Evolutionary conservation across 176 grass and related monocot genomes (phyloP), one percentile per base, ranked within the genome.

Genomic region (Metroxylon sagu): DNA sequence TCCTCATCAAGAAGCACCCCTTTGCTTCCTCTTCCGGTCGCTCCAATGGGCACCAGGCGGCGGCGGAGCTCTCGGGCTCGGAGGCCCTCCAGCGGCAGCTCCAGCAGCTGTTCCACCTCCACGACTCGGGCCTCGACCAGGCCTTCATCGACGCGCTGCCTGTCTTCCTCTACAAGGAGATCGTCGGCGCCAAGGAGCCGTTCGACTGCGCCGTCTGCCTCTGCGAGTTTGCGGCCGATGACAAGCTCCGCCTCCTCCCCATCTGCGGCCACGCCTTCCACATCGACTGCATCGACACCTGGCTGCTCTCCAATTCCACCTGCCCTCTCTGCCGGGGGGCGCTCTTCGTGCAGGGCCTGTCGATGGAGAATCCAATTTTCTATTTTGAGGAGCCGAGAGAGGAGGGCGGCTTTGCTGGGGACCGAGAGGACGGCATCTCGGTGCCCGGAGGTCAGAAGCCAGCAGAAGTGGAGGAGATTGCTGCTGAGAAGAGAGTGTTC

Each of bases 151-250:
- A 96, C 55, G 83, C 86, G 35, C 74, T 96, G 23, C 91, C 91
- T 14, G 83, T 96, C 14, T 96, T 96, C 77, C 75, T 85, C 6
- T 96, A 96, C 80, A 48, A 74, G 16, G 91, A 96, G 68, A 67
- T 96, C 31, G 77, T 87, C 31, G 63, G 80, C 60, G 68, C 80
- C 12, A 96, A 96, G 70, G 91, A 96, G 71, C 91, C 91, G 1
- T 90, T 90, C n/a, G 91, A 96, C 66, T 96, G 91, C 49, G 86
- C 83, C 0, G 91, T 96, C 6, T 96, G 91, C 73, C 64, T 96
- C 26, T 96, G 74, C 59, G 91, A 96, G 77, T 96, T 96, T 30
- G 75, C 73, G 10, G 67, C 64, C 1, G 83, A 87, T 6, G 91
- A 90, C 68, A 48, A 74, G 25, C 83, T 96, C 70, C 74, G 91